Conservation (phyloP, 345 rosid species). For the Linum lewisii region DNA sequence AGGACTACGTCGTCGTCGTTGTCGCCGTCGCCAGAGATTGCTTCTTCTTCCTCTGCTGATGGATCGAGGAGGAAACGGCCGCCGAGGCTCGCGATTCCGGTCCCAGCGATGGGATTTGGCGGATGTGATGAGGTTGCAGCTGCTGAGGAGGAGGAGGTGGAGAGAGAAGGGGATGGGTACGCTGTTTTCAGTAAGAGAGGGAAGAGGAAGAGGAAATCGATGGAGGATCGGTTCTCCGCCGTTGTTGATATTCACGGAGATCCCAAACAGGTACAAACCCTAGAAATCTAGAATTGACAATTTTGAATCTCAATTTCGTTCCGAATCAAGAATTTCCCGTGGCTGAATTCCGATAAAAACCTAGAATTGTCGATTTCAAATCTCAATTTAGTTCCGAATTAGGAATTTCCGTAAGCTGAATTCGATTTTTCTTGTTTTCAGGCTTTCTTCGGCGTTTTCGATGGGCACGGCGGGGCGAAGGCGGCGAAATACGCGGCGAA, state of each 20-base stretch:
- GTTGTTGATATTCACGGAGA: constrained; percentile 42
- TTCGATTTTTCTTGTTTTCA: constrained; percentile 9
- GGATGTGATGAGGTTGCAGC: constrained; percentile 32
- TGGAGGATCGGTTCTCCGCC: constrained; percentile 93
- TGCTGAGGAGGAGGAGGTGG: constrained; percentile 30
- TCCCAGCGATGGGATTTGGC: constrained; percentile 22
- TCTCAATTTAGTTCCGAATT: background rate
- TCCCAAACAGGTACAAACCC: constrained; percentile 45
- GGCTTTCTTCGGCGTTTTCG: constrained; percentile 79
- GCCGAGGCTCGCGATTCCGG: constrained; percentile 56
- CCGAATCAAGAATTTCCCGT: too few species aligned
- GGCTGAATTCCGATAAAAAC: background rate
- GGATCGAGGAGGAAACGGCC: constrained; percentile 81
- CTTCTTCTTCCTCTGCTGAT: constrained; percentile 19
- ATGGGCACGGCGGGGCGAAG: constrained; percentile 80
- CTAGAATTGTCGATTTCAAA: background rate
- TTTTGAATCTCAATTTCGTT: background rate
- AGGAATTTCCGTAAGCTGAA: too few species aligned
- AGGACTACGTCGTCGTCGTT: constrained; percentile 37
- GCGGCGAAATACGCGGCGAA: constrained; percentile 79
- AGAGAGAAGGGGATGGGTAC: constrained; percentile 50
- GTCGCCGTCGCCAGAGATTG: constrained; percentile 11
- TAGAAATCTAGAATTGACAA: background rate
- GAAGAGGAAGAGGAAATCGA: constrained; percentile 71
- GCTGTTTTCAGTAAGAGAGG: constrained; percentile 86